Percentiles rank a stretch among this genome's conserved stretches.
These are phyloP conservation scores for Dacryopinax spathularia DNA, from an alignment of 768 basidiomycete species.

Conservation along the genomic window DNA sequence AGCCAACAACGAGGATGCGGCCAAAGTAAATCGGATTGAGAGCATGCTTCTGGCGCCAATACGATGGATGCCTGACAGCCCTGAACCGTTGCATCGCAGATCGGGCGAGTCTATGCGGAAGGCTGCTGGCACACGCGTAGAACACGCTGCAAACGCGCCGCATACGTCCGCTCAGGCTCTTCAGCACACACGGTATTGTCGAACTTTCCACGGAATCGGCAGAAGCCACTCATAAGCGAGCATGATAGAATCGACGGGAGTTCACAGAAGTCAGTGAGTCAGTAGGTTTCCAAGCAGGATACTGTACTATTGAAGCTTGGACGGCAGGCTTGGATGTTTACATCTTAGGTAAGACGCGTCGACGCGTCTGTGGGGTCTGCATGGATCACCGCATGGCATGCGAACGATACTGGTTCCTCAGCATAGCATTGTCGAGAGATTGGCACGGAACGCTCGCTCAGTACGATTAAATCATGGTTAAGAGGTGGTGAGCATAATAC, in stretches of 20 bases:
- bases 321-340: no score
- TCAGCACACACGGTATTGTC: not conserved
- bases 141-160: not conserved
- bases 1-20: not conserved
- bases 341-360: not conserved
- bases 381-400: no score
- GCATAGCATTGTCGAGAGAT: no score
- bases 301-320: not conserved
- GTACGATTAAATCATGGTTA: not conserved
- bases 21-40: not conserved
- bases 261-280: not conserved
- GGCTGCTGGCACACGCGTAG: not conserved
- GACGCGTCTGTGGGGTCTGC: not conserved
- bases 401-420: no score
- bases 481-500: constrained; percentile 2
- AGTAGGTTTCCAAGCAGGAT: not conserved
- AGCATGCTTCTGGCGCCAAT: not conserved
- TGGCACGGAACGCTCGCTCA: no score
- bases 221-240: not conserved
- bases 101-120: not conserved
- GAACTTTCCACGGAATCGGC: not conserved
- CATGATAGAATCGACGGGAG: not conserved
- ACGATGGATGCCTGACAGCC: not conserved
- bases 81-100: not conserved
- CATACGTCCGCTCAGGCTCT: not conserved